Evolutionary conservation across 1,284 basidiomycete species (phyloP).

Genomic region (Phellopilus nigrolimitatus): DNA sequence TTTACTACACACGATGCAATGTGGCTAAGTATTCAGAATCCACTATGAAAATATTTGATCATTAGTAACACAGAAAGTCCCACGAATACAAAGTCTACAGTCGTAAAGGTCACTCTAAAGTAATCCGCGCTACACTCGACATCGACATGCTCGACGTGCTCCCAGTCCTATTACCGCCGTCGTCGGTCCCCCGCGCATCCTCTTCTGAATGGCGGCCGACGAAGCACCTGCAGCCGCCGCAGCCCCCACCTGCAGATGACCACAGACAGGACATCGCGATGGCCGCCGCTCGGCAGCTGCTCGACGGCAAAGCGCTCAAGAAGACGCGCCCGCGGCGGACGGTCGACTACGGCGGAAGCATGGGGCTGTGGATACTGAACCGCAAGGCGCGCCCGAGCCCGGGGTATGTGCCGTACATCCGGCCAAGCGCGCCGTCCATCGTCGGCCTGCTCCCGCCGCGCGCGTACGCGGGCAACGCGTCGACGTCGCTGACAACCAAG

Average conservation of each 20-base stretch:
- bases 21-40: too few species aligned
- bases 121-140: too few species aligned
- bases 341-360: conserved; percentile 88
- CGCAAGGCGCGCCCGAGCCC: conserved; percentile 72
- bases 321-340: conserved; percentile 91
- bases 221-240: conserved; percentile 40
- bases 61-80: too few species aligned
- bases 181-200: conserved; percentile 8
- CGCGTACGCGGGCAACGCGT: conserved; percentile 84
- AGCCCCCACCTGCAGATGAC: conserved; percentile 75
- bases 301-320: conserved; percentile 76
- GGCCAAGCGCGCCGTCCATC: conserved; percentile 79
- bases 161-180: conserved; percentile 18
- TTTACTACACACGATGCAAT: too few species aligned
- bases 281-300: conserved; percentile 57
- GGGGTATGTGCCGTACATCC: conserved; percentile 71
- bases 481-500: conserved; percentile 90
- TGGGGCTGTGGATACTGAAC: conserved; percentile 40
- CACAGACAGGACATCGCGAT: conserved; percentile 74
- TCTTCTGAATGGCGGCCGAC: conserved; percentile 39
- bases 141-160: conserved; percentile 14
- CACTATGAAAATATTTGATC: too few species aligned
- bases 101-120: too few species aligned
- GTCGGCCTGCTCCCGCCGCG: conserved; percentile 86
- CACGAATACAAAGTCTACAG: too few species aligned